Percentiles rank a stretch among this genome's conserved stretches.
Evolutionary conservation across 2,329 filamentous ascomycete species (phyloP).

Genomic region (Nectriaceae sp.): DNA sequence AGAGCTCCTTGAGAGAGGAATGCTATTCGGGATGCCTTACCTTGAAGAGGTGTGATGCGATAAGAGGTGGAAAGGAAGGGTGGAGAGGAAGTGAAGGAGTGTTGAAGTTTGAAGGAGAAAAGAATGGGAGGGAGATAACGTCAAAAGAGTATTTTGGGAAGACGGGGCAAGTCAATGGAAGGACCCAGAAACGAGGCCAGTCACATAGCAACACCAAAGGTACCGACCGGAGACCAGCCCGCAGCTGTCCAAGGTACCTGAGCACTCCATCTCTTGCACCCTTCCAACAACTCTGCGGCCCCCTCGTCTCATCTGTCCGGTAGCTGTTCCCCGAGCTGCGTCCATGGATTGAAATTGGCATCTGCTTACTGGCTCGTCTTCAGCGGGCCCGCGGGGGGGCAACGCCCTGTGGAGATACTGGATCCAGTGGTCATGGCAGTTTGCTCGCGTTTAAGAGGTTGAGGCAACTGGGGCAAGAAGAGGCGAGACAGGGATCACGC

Average conservation of each 20-base stretch:
- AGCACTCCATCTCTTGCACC: too few species aligned
- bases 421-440: slow-evolving; percentile 26
- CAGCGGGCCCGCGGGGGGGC: slow-evolving; percentile 11
- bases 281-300: too few species aligned
- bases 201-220: too few species aligned
- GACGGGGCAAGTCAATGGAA: not conserved
- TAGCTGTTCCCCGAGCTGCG: too few species aligned
- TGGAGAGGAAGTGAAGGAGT: slow-evolving; percentile 2
- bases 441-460: slow-evolving; percentile 24
- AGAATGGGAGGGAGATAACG: slow-evolving; percentile 5
- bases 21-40: slow-evolving; percentile 7
- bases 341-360: slow-evolving; percentile 25
- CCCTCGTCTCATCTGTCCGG: too few species aligned
- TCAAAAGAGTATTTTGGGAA: not conserved
- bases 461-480: not conserved
- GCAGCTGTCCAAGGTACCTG: too few species aligned
- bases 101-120: slow-evolving; percentile 5
- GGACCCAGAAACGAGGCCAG: not conserved
- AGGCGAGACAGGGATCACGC: not conserved
- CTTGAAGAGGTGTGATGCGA: slow-evolving; percentile 7
- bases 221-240: too few species aligned
- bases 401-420: slow-evolving; percentile 18
- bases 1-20: not conserved
- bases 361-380: slow-evolving; percentile 17
- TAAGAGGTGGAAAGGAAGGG: slow-evolving; percentile 8